Conservation (phyloP, 352 stramenopile genomes). For the Phytophthora pseudosyringae region DNA sequence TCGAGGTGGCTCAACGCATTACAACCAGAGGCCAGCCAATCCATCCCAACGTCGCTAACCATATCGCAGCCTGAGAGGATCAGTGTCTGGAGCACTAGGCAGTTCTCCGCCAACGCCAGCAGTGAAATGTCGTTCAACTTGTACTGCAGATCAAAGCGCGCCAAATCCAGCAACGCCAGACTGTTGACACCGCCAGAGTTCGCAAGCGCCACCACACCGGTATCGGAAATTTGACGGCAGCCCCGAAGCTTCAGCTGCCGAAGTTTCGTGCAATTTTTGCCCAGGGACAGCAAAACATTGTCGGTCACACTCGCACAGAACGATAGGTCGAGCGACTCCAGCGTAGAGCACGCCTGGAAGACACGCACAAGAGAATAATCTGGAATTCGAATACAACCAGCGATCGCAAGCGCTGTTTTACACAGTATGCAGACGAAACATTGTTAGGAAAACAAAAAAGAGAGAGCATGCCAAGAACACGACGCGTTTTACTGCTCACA, state of each 20-base stretch:
- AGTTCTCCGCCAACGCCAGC: conserved; percentile 79
- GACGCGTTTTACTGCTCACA: conserved; percentile 37
- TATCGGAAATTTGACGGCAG: conserved; percentile 90
- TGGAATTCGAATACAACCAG: conserved; percentile 77
- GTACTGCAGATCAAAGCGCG: conserved; percentile 89
- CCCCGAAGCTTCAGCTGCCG: conserved; percentile 72
- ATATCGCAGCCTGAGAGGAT: conserved; percentile 88
- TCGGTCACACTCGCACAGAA: conserved; percentile 85
- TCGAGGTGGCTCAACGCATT: conserved; percentile 85
- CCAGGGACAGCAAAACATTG: conserved; percentile 74
- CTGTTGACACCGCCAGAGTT: conserved; percentile 58
- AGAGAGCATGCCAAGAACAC: background rate
- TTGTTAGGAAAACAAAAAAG: background rate
- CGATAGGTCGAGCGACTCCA: conserved; percentile 82
- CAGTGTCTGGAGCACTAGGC: conserved; percentile 52
- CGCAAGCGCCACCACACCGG: conserved; percentile 80
- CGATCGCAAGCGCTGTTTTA: conserved; percentile 61
- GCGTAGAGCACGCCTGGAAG: conserved; percentile 68
- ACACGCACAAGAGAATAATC: conserved; percentile 86
- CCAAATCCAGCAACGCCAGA: conserved; percentile 81
- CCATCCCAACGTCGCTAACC: conserved; percentile 92
- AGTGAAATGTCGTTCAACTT: conserved; percentile 93
- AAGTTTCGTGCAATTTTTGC: conserved; percentile 66
- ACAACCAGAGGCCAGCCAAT: conserved; percentile 89
- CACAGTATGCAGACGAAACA: background rate